Evolutionary conservation across 2,329 filamentous ascomycete genomes (phyloP).

Genomic region (Paraphoma sp.): DNA sequence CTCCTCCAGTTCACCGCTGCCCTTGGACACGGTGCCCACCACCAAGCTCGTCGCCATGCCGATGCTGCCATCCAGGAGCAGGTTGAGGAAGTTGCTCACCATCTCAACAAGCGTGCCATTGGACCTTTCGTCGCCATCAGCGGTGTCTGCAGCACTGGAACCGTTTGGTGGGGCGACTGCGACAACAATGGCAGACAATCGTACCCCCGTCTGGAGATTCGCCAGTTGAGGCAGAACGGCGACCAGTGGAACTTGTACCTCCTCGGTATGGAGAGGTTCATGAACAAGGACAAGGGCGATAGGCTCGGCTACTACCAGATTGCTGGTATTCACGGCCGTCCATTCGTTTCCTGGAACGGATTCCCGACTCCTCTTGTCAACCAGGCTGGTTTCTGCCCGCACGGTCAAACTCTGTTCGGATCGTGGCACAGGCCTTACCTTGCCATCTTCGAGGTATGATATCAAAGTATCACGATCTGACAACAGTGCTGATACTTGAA

Average conservation of each 20-base stretch:
- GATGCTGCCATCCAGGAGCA: slow-evolving; percentile 30
- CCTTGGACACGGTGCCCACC: slow-evolving; percentile 30
- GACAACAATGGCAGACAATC: slow-evolving; percentile 34
- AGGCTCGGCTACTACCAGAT: slow-evolving; percentile 80
- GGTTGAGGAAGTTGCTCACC: slow-evolving; percentile 29
- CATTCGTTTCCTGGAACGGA: slow-evolving; percentile 65
- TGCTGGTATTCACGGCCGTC: slow-evolving; percentile 80
- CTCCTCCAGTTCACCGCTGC: slow-evolving; percentile 42
- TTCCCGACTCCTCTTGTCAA: slow-evolving; percentile 52
- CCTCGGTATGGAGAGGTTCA: slow-evolving; percentile 75
- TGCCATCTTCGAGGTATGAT: slow-evolving; percentile 62
- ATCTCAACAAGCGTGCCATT: slow-evolving; percentile 33
- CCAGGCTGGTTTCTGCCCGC: slow-evolving; percentile 74
- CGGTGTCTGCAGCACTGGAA: slow-evolving; percentile 35
- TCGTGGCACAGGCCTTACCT: slow-evolving; percentile 87
- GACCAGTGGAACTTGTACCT: slow-evolving; percentile 80
- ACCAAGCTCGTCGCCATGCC: slow-evolving; percentile 29
- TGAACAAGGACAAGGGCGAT: slow-evolving; percentile 68
- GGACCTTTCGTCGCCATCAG: slow-evolving; percentile 30
- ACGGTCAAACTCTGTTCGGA: slow-evolving; percentile 77
- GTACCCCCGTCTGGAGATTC: slow-evolving; percentile 68
- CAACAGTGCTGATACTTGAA: not conserved
- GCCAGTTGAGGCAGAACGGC: slow-evolving; percentile 65
- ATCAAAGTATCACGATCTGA: not conserved
- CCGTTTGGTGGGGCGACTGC: slow-evolving; percentile 28